phyloP scores from a whole-genome alignment of 1,284 basidiomycete genomes.

The Dichomitus squalens region DNA sequence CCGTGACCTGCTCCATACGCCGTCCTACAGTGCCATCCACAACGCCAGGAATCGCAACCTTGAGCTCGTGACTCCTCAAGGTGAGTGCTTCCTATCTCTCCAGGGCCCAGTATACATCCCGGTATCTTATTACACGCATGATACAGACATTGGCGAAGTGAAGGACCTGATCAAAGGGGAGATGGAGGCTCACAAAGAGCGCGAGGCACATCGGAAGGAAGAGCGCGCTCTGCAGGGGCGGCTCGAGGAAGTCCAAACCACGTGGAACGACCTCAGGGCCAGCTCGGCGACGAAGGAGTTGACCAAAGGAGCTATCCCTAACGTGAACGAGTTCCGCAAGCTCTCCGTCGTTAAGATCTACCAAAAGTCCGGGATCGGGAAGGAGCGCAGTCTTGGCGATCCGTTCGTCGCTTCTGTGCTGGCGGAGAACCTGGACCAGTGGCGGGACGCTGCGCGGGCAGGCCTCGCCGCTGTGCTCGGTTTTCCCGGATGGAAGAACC shows the following conservation, averaged over 20 bases:
- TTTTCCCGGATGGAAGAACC: conserved; percentile 48
- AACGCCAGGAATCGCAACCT: conserved; percentile 22
- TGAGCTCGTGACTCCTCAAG: conserved; percentile 11
- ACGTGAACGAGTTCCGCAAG: conserved; percentile 45
- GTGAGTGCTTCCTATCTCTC: conserved; percentile 11
- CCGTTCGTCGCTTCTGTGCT: conserved; percentile 42
- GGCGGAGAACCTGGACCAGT: conserved; percentile 46
- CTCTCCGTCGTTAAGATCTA: conserved; percentile 45
- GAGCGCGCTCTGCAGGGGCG: conserved; percentile 18
- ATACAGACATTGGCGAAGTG: conserved; percentile 23
- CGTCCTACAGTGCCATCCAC: conserved; percentile 20
- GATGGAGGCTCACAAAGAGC: conserved; percentile 15
- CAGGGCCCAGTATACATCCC: too few relatives aligned
- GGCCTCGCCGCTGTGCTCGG: conserved; percentile 51
- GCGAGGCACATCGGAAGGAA: conserved; percentile 6
- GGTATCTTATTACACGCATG: background rate
- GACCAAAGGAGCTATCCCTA: conserved; percentile 34
- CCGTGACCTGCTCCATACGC: conserved; percentile 24
- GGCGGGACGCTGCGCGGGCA: conserved; percentile 46
- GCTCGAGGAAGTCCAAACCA: conserved; percentile 20
- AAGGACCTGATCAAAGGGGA: conserved; percentile 15
- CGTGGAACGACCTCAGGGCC: conserved; percentile 11
- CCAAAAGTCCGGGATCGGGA: conserved; percentile 26
- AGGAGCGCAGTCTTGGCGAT: conserved; percentile 13
- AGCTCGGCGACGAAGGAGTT: conserved; percentile 6